Evolutionary conservation across 352 stramenopile genomes (phyloP), one percentile per base, ranked within the genome.

Genomic region (Hyaloperonospora arabidopsidis): DNA sequence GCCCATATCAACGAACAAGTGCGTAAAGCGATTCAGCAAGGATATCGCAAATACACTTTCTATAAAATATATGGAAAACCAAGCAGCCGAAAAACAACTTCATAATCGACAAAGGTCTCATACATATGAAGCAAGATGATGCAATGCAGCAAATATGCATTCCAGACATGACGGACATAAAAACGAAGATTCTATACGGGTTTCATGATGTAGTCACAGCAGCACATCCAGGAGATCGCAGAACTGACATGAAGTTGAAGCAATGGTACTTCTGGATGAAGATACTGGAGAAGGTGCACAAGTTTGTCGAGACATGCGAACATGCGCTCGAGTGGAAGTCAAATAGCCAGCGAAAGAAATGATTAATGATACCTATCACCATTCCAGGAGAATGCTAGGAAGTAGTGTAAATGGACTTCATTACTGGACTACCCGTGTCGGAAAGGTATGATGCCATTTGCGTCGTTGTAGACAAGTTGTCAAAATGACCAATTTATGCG

Each of bases 391-490:
- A 41, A 41, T 41, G 4, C 35, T 41, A 15, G 35, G 35, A 41
- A 41, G 35, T 41, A n/a, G 35, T 41, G 35, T 41, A 50, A 15
- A 68, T 67, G 38, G 56, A 67, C 39, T 67, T 67, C 19, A 58
- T 73, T 8, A 66, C 59, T 6, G 60, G 55, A 22, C 43, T 70
- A 23, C 59, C 59, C 35, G 35, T 41, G 35, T 41, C 35, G 12
- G 35, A 41, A 41, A 15, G 35, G 35, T 41, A 41, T 41, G 35
- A 41, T 13, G 17, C 35, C 17, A 41, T 41, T 41, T 41, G 4
- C 12, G 35, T 41, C 4, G 11, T 41, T 13, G 11, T 41, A 41
- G 35, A 41, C 35, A 41, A 41, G 35, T 41, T 41, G 35, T 41
- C 35, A 41, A 41, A 5, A 41, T 18, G 17, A 41, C 35, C 35